Evolutionary conservation across 2,329 filamentous ascomycete species (phyloP), one percentile per base, ranked within the genome.

Genomic region (Aspergillus fijiensis): DNA sequence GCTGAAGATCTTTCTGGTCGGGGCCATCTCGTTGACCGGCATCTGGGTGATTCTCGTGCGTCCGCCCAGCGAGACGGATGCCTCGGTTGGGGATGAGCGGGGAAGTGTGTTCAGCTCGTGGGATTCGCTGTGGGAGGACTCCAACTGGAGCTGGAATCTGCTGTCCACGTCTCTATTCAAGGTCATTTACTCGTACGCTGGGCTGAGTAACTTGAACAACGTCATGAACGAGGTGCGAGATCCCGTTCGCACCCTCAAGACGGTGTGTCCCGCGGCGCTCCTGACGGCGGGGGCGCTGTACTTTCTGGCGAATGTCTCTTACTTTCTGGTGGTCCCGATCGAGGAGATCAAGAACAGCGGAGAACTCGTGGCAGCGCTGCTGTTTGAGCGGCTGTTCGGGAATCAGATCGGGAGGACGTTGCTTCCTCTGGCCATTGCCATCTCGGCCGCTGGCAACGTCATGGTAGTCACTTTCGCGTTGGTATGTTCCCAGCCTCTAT

Each of bases 171-270:
- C 87, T 0, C 74, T 91, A 9, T 75, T 78, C 69, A 78, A 88
- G 65, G 85, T 90, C 0, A 85, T 88, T 49, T 90, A 90, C 70
- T 88, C 87, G 0, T 91, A 89, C 59, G 80, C 86, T 0, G 88
- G 89, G 0, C 77, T 89, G 12, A 84, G 81, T 55, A 90, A 90
- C 61, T 80, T 87, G 63, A 89, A 87, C 73, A 88, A 90, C 65
- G 88, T 90, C 4, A 77, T 91, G 54, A 89, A 88, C 68, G 88
- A 91, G 70, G 87, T 91, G 21, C 85, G 85, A 61, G 81, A 90
- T 60, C 89, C 89, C 0, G 82, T 90, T 0, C 77, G 82, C 14
- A 91, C 88, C 0, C 72, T 91, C 16, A 86, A 84, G 55, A 85
- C 84, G 0, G 87, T 88, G 1, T 84, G 85, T 0, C 77, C 85